Base-by-base conservation (phyloP, 768 basidiomycete species). In the Sarcomyxa edulis region DNA sequence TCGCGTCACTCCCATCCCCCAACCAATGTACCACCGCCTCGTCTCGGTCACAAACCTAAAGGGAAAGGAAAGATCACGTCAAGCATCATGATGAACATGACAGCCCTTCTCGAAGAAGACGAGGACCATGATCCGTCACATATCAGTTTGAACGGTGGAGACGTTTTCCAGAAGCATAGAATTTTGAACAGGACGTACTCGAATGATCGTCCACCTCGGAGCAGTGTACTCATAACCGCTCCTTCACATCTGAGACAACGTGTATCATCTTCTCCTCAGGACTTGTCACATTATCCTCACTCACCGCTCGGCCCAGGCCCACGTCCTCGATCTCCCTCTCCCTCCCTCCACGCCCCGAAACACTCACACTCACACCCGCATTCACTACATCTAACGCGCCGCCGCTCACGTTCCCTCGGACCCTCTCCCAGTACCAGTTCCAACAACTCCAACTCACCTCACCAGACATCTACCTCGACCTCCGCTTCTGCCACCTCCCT, bases 71-170 rank as follows among this genome's bases (percentile, higher is more conserved):
- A 61, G 38, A 43, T 52, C 9, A 64, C 66, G 10, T 61, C 60
- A 2, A 64, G 66, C 43, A 65, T 72, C 40, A 70, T 72, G 60
- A 57, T 66, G 48, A 72, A 67, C 39, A 78, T 78, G 76, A 53
- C 71, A 12, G 66, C 69, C 8, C 49, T 78, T 1, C 56, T 76
- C 11, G 74, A 76, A 47, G 74, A 72, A 42, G 74, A 78, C 36
- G 76, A 78, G 42, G 61, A 69, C 40, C 19, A 37, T 16, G 62
- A 64, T 37, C 6, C 37, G 45, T 20, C 48, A 44, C 20, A 51
- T 46, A 29, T 35, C 39, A 36, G 54, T 47, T 46, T 51, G 43
- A 46, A 37, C 11, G 44, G 43, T 31, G 23, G 35, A 20, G n/a
- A 24, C 36, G 6, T 3, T 22, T 9, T 37, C 22, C n/a, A n/a